phyloP scores from a whole-genome alignment of 148 eudicot species.

The Rhododendron mucronatum region DNA sequence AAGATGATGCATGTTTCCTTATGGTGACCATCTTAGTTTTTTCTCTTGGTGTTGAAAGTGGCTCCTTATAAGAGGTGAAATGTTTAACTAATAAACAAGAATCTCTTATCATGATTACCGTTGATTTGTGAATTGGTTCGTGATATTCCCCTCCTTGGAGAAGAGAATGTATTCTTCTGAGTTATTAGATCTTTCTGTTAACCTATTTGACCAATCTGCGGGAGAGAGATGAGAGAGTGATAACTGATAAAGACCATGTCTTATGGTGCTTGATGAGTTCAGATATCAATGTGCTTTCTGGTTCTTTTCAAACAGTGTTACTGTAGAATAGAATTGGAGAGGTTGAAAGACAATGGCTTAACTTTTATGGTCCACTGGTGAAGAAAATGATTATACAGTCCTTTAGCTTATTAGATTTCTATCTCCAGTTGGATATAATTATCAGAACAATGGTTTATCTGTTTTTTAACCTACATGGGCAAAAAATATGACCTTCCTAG shows the following conservation, averaged over 20 bases:
- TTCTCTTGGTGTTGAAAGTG: not conserved
- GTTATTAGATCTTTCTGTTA: not conserved
- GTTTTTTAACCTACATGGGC: not conserved
- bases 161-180: not conserved
- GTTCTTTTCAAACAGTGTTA: not conserved
- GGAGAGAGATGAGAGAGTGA: not conserved
- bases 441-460: not conserved
- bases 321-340: not conserved
- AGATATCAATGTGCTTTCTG: not conserved
- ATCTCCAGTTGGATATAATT: not conserved
- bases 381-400: too few species aligned
- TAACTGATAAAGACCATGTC: not conserved
- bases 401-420: not conserved
- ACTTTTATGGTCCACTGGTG: not conserved
- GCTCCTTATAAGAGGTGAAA: not conserved
- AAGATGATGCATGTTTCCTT: not conserved
- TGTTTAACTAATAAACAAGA: not conserved
- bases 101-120: not conserved
- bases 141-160: not conserved
- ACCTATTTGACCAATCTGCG: not conserved
- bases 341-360: not conserved
- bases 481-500: not conserved
- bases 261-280: not conserved
- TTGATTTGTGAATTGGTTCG: not conserved
- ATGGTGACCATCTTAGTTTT: not conserved